These are phyloP conservation scores for Euphorbia schlechtendalii DNA, from an alignment of 441 rosid species.

Conservation along the genomic window DNA sequence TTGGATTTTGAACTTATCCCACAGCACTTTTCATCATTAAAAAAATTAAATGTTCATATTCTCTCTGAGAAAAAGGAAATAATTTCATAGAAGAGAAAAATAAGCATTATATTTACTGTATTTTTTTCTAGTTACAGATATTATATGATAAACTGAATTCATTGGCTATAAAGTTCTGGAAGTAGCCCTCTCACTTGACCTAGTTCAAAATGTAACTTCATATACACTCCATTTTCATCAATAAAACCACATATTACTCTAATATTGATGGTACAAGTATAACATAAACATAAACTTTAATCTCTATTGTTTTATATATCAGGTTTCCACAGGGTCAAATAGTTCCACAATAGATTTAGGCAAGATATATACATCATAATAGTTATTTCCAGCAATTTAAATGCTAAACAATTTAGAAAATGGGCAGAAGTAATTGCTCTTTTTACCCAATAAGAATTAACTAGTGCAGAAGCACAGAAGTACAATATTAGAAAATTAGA, in stretches of 20 bases:
- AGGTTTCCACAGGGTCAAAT: background rate
- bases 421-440: no score
- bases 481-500: background rate
- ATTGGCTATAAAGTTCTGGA: no score
- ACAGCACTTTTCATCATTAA: no score
- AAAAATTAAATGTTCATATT: no score
- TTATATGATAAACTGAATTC: no score
- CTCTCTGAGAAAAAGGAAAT: no score
- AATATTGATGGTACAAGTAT: background rate
- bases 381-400: background rate
- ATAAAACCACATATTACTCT: background rate
- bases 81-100: no score
- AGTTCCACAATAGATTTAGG: background rate
- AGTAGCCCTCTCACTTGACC: background rate
- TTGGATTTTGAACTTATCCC: no score
- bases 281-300: constrained; percentile 1
- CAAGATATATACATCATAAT: background rate
- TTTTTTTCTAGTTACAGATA: no score
- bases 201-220: no score
- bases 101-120: no score
- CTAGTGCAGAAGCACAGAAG: background rate
- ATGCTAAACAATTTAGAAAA: background rate
- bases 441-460: background rate
- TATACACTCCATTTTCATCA: background rate
- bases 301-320: background rate